A percentile compares a stretch with the other conserved stretches of the same genome.
phyloP scores from a whole-genome alignment of 2,329 filamentous ascomycete species.

The Claviceps purpurea region DNA sequence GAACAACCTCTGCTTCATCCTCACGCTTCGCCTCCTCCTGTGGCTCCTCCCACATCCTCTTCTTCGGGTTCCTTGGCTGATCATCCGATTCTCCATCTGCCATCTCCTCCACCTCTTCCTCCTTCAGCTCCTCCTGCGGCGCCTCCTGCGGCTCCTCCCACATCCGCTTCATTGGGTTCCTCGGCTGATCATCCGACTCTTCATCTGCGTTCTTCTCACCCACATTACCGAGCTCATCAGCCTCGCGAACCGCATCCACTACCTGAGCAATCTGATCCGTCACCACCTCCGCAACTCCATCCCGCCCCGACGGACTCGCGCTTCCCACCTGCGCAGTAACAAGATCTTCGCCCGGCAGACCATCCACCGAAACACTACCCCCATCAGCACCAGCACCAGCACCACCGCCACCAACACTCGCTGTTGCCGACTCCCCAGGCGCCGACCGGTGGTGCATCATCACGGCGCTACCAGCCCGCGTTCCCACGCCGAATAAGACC shows the following conservation, averaged over 20 bases:
- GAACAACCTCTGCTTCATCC: constrained; percentile 2
- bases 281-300: constrained; percentile 24
- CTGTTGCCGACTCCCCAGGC: constrained; percentile 12
- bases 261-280: constrained; percentile 42
- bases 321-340: constrained; percentile 35
- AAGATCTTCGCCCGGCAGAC: constrained; percentile 27
- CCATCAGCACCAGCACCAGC: constrained; percentile 8
- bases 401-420: constrained; percentile 13
- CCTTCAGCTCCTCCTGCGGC: background rate
- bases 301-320: constrained; percentile 8
- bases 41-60: constrained; percentile 17
- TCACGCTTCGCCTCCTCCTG: background rate
- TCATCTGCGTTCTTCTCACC: constrained; percentile 8
- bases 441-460: constrained; percentile 19
- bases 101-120: background rate
- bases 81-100: constrained; percentile 5
- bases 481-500: constrained; percentile 44
- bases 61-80: constrained; percentile 14
- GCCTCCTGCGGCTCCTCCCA: constrained; percentile 12
- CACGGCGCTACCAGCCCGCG: constrained; percentile 41
- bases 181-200: constrained; percentile 4
- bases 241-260: constrained; percentile 30
- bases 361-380: constrained; percentile 18
- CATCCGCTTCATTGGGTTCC: constrained; percentile 18
- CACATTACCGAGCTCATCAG: constrained; percentile 14